Evolutionary conservation across 2,329 filamentous ascomycete species (phyloP), one percentile per base, ranked within the genome.

Genomic region (Zymoseptoria passerinii): DNA sequence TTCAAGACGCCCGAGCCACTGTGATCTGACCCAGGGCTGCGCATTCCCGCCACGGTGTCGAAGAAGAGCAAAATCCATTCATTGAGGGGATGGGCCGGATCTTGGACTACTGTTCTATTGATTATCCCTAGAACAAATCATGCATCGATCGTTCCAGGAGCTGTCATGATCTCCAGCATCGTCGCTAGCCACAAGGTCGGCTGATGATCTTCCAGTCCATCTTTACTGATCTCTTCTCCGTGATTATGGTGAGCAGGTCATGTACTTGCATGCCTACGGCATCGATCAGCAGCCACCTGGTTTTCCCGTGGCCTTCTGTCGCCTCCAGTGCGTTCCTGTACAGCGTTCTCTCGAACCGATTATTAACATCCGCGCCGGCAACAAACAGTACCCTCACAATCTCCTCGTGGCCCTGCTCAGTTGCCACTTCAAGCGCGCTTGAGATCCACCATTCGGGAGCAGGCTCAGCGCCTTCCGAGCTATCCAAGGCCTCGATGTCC

Each of bases 331-430:
- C 65, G 8, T 63, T 66, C 13, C 53, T 9, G 19, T 65, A 40
- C 65, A 6, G 53, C 52, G 19, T 63, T 59, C 18, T 58, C 55
- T 18, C 57, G 54, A 20, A 58, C 56, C 16, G 57, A 52, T 18
- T 60, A 55, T 67, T 62, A 18, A 65, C 59, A 58, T 67, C 58
- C 6, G 65, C 66, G 13, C 64, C 60, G 23, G 48, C 52, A 13
- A 49, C 55, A 13, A 67, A 48, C 9, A 66, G 50, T 23, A 28
- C 40, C 29, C 50, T 29, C 10, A 66, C 62, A 8, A 62, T 28
- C 5, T 53, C 40, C 35, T 23, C 48, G 57, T 63, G 29, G 16
- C 64, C 66, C 16, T 16, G 8, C 4, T 9, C 50, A 3, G 52
- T 51, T 2, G 62, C 58, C 20, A 63, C 66, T 20, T 55, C 64